Evolutionary conservation across 106 monocot species (phyloP), one percentile per base, ranked within the genome.

Genomic region (Iris macrosiphon): DNA sequence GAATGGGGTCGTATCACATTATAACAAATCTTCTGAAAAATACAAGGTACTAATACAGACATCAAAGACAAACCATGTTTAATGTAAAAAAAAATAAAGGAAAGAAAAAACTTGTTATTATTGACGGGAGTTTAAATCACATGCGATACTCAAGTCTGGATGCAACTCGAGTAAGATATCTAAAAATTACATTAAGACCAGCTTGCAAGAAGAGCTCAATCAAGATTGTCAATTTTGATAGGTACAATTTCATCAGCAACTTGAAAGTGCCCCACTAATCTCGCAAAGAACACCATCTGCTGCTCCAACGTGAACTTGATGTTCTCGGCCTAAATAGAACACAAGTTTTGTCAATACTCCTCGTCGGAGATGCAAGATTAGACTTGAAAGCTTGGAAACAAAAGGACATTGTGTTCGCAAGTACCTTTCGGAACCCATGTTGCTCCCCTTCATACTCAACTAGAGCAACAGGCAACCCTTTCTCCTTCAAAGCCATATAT

Each of bases 391-490:
- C 10, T 6, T 35, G 34, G 10, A 35, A 4, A 6, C 34, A 35
- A 35, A 29, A 49, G 4, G 27, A 1, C 28, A 29, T 29, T 2
- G 20, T 46, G 7, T 5, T 55, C 7, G 58, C 13, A 45, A 46
- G 7, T 62, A 96, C 89, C 83, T 96, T 90, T 20, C 90, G 76
- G 44, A 98, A 98, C 11, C 96, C 96, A 50, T 98, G 96, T 50
- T 90, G 90, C 33, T 98, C 96, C 41, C 96, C 90, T 71, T 90
- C 96, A 65, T 52, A 98, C 52, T 90, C 87, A 5, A 98, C 68
- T 22, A 90, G 60, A 41, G 83, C 90, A 78, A 98, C 96, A 51
- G 96, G 83, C 44, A 98, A 32, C 3, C 88, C 90, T 67, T 76
- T 90, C 2, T 80, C 75, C 49, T 87, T 90, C 57, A 98, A 48